phyloP scores from a whole-genome alignment of 1,284 basidiomycete species.

The Volvariella volvacea region DNA sequence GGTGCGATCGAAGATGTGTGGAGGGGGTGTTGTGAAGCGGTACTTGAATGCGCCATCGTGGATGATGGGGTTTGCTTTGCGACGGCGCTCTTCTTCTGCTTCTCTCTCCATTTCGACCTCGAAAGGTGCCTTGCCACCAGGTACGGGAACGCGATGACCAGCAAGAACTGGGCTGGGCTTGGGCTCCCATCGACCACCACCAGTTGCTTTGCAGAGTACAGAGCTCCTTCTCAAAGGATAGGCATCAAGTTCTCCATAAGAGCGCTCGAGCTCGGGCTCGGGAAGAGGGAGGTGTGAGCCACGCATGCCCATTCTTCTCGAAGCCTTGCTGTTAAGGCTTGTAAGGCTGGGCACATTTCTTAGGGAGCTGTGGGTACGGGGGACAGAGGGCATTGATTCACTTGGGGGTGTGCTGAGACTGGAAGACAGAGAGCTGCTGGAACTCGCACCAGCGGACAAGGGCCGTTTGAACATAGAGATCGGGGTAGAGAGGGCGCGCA shows the following conservation, averaged over 20 bases:
- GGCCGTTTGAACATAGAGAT: constrained; percentile 28
- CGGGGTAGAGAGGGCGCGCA: constrained; percentile 29
- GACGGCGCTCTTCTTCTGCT: constrained; percentile 41
- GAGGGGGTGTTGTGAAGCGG: constrained; percentile 30
- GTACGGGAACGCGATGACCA: constrained; percentile 45
- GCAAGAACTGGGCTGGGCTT: constrained; percentile 40
- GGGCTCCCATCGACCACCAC: constrained; percentile 71
- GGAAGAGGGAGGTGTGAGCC: constrained; percentile 25
- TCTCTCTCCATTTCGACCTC: constrained; percentile 62
- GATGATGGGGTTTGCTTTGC: constrained; percentile 53
- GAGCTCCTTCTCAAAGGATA: constrained; percentile 63
- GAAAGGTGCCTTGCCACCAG: constrained; percentile 56
- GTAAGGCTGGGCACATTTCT: constrained; percentile 24
- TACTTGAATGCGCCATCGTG: constrained; percentile 63
- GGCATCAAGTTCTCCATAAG: constrained; percentile 54
- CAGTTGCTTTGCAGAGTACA: constrained; percentile 64
- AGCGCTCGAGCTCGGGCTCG: constrained; percentile 29
- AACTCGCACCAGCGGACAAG: constrained; percentile 14
- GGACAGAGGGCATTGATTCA: constrained; percentile 16
- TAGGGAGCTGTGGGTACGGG: constrained; percentile 27
- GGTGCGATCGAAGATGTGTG: too few species aligned
- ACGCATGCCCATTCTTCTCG: constrained; percentile 20
- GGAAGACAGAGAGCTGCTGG: constrained; percentile 17
- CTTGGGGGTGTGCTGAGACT: constrained; percentile 14
- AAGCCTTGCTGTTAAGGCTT: constrained; percentile 18